phyloP scores from a whole-genome alignment of 2,329 filamentous ascomycete species.

The Aspergillus novoparasiticus region DNA sequence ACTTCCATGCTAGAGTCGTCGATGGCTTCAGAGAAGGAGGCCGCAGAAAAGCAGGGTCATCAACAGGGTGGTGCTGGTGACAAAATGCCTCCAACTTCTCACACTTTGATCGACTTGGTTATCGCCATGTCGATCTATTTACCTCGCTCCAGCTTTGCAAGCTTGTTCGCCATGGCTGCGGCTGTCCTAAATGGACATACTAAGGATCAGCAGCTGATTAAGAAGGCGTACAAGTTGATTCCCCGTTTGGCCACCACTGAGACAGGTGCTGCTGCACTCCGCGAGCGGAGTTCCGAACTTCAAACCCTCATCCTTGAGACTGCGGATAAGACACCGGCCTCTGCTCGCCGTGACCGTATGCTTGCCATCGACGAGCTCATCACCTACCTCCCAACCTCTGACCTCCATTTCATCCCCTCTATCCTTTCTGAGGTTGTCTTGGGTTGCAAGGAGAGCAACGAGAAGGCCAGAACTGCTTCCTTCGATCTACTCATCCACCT shows the following conservation, averaged over 20 bases:
- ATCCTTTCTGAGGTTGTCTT: constrained; percentile 94
- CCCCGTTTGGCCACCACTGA: constrained; percentile 83
- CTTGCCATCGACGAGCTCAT: constrained; percentile 80
- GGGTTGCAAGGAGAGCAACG: constrained; percentile 95
- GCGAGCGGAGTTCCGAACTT: constrained; percentile 74
- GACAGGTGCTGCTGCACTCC: constrained; percentile 72
- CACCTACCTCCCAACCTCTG: constrained; percentile 72
- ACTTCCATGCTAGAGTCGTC: constrained; percentile 78
- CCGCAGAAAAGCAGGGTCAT: constrained; percentile 63
- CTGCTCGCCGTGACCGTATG: constrained; percentile 82
- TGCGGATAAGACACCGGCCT: constrained; percentile 81
- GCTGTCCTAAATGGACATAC: constrained; percentile 72
- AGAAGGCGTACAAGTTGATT: constrained; percentile 98
- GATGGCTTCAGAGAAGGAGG: constrained; percentile 65
- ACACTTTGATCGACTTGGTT: constrained; percentile 94
- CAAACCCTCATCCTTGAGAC: constrained; percentile 79
- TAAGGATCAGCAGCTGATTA: constrained; percentile 85
- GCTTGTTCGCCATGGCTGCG: constrained; percentile 83
- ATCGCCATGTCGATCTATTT: constrained; percentile 96
- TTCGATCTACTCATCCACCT: constrained; percentile 90
- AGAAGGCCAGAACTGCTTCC: constrained; percentile 84
- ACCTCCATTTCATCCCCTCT: constrained; percentile 90
- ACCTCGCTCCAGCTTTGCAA: constrained; percentile 78
- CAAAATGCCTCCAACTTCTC: constrained; percentile 85
- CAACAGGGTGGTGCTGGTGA: constrained; percentile 67